Evolutionary conservation across 1,284 basidiomycete species (phyloP).

Genomic region (Irpex sp.): DNA sequence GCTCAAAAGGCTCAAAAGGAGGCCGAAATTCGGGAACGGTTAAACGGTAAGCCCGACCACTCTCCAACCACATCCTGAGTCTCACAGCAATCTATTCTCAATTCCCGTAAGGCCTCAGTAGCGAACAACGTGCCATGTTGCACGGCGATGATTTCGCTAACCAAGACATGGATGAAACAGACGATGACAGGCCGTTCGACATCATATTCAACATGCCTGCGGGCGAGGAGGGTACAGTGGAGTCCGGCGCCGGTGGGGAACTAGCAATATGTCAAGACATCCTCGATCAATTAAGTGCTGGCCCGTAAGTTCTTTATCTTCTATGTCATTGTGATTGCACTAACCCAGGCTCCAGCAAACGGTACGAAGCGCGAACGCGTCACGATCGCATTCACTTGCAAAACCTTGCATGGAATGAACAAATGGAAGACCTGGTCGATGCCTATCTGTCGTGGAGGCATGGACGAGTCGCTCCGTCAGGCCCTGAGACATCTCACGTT

Average conservation of each 20-base stretch:
- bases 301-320: neutral
- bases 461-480: no score
- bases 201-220: neutral
- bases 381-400: constrained; percentile 1
- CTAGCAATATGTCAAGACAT: neutral
- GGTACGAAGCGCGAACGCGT: neutral
- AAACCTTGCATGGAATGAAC: constrained; percentile 3
- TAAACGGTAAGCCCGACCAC: no score
- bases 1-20: no score
- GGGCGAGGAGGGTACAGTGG: neutral
- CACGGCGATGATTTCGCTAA: neutral
- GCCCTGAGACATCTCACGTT: neutral
- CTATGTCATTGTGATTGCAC: neutral
- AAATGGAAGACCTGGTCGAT: neutral
- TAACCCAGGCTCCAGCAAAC: neutral
- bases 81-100: no score
- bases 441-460: constrained; percentile 6
- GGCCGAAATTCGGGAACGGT: no score
- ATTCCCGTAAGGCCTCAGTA: no score
- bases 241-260: neutral
- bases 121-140: no score
- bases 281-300: neutral
- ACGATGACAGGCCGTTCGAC: neutral
- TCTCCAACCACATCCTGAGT: no score
- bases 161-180: neutral